Percentiles rank a stretch among this genome's conserved stretches.
phyloP scores from a whole-genome alignment of 768 basidiomycete genomes.

The Leucosporidium scottii region DNA sequence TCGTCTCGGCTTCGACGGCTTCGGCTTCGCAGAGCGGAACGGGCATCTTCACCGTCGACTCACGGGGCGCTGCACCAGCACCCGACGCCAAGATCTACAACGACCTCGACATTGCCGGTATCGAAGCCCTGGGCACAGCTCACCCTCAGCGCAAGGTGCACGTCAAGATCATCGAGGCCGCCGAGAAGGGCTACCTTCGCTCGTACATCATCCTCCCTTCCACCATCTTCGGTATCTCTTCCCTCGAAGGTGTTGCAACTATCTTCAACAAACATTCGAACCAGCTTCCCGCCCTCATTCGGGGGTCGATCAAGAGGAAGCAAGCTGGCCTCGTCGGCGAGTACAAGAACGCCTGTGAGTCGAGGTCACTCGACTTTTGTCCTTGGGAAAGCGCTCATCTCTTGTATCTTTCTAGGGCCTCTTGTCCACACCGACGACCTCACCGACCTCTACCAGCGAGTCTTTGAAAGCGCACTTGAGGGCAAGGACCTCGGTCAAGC shows the following conservation, averaged over 20 bases:
- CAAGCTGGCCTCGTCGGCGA: slow-evolving; percentile 28
- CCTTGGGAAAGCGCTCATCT: too few species aligned
- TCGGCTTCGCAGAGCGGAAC: too few species aligned
- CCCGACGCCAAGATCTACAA: slow-evolving; percentile 1
- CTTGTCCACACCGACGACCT: too few species aligned
- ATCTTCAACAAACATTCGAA: too few species aligned
- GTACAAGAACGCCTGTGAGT: slow-evolving; percentile 24
- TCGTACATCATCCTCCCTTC: slow-evolving; percentile 28
- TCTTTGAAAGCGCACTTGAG: too few species aligned
- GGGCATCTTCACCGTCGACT: background rate
- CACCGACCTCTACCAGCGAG: too few species aligned
- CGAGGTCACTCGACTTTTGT: too few species aligned
- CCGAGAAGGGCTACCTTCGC: slow-evolving; percentile 23
- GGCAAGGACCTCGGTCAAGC: too few species aligned
- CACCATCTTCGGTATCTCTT: slow-evolving; percentile 25
- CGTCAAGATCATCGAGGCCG: slow-evolving; percentile 16
- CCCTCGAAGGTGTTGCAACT: too few species aligned
- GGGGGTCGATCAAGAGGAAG: slow-evolving; percentile 20
- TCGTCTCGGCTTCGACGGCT: too few species aligned
- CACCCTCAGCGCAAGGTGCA: slow-evolving; percentile 10
- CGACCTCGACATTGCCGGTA: slow-evolving; percentile 6
- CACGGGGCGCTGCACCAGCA: background rate
- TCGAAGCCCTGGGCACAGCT: background rate
- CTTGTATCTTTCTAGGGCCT: too few species aligned
- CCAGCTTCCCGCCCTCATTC: slow-evolving; percentile 26